phyloP scores from a whole-genome alignment of 2,329 filamentous ascomycete genomes.

The Ascochyta clinopodiicola region DNA sequence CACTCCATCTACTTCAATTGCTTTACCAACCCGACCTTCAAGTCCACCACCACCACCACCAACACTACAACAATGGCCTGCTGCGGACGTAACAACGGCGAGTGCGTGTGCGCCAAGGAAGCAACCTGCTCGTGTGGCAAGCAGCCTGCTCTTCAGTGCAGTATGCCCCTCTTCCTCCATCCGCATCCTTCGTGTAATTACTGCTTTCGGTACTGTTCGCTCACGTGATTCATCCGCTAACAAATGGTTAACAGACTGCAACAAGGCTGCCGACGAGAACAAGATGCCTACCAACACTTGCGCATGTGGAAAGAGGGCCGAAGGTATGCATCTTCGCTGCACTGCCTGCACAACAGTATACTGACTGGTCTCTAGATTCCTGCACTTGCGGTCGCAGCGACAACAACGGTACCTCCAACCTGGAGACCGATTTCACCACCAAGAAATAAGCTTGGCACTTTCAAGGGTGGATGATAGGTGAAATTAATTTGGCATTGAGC shows the following conservation, averaged over 20 bases:
- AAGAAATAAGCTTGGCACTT: conserved; percentile 52
- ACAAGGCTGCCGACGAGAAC: conserved; percentile 79
- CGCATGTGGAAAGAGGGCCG: conserved; percentile 76
- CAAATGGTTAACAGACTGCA: conserved; percentile 60
- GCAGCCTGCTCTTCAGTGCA: conserved; percentile 84
- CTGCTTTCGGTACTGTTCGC: conserved; percentile 9
- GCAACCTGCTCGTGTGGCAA: conserved; percentile 87
- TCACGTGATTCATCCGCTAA: conserved; percentile 14
- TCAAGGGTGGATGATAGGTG: neutral
- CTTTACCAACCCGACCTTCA: conserved; percentile 2
- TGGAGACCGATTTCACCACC: conserved; percentile 89
- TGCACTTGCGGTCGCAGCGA: conserved; percentile 84
- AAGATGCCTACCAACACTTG: conserved; percentile 71
- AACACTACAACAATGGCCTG: conserved; percentile 55
- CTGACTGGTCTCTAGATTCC: conserved; percentile 36
- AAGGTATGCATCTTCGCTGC: conserved; percentile 60
- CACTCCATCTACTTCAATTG: neutral
- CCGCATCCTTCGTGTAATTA: conserved; percentile 20
- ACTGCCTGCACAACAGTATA: neutral
- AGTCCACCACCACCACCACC: conserved; percentile 19
- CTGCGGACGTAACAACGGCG: conserved; percentile 64
- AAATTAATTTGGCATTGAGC: neutral
- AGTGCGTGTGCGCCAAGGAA: conserved; percentile 65
- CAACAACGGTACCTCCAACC: conserved; percentile 64
- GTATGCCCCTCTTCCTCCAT: conserved; percentile 34